A percentile compares a stretch with the other conserved stretches of the same genome.
phyloP scores from a whole-genome alignment of 2,329 filamentous ascomycete species.

The Dactylonectria estremocensis region DNA sequence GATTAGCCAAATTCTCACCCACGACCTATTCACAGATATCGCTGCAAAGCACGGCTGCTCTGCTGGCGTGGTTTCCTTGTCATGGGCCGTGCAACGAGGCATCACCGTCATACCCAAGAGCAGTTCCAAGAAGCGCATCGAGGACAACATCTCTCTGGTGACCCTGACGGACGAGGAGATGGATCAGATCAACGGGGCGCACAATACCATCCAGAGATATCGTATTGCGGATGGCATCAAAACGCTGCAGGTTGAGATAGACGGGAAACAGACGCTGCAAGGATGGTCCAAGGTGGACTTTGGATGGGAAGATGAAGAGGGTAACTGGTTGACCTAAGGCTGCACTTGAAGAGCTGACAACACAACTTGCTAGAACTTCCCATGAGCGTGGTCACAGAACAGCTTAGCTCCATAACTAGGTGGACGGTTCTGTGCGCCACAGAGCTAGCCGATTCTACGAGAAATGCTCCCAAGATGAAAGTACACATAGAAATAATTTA shows the following conservation, averaged over 20 bases:
- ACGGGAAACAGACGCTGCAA: slow-evolving; percentile 16
- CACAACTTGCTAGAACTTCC: no score
- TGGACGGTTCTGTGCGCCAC: no score
- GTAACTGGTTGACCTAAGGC: slow-evolving; percentile 18
- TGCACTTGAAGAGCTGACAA: neutral
- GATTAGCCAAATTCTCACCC: slow-evolving; percentile 6
- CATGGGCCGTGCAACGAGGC: slow-evolving; percentile 21
- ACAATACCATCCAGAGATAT: slow-evolving; percentile 12
- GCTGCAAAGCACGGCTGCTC: slow-evolving; percentile 13
- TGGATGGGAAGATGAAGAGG: slow-evolving; percentile 26
- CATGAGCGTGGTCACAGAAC: no score
- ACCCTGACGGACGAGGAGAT: slow-evolving; percentile 14
- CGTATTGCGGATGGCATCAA: slow-evolving; percentile 3
- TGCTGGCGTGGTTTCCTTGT: slow-evolving; percentile 8
- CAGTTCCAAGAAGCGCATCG: slow-evolving; percentile 13
- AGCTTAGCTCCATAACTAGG: no score
- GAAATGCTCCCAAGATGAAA: no score
- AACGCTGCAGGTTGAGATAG: slow-evolving; percentile 10
- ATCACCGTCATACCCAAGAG: slow-evolving; percentile 26
- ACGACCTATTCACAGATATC: slow-evolving; percentile 16
- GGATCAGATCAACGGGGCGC: slow-evolving; percentile 7
- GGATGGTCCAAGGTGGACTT: slow-evolving; percentile 28
- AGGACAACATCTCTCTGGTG: slow-evolving; percentile 24
- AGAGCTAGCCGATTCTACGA: no score
- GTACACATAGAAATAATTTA: no score